phyloP scores from a whole-genome alignment of 202 grass and related monocot genomes.

The Zizania palustris region DNA sequence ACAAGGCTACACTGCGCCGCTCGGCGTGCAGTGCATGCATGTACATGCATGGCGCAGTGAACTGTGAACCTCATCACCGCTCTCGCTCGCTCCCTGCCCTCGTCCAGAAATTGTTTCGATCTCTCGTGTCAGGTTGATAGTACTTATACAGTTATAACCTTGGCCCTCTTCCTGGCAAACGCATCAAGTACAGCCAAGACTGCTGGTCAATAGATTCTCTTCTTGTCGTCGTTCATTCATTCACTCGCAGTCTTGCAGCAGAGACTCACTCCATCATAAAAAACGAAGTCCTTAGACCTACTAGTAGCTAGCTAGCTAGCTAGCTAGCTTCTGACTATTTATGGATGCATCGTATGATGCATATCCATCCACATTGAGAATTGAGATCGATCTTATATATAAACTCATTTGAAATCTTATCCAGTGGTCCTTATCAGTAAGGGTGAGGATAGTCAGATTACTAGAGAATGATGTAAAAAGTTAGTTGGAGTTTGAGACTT shows the following conservation, averaged over 20 bases:
- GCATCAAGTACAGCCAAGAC: slow-evolving; percentile 25
- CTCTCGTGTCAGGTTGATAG: slow-evolving; percentile 20
- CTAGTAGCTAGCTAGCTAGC: no score
- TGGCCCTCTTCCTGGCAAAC: slow-evolving; percentile 17
- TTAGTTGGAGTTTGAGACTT: no score
- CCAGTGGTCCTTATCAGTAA: no score
- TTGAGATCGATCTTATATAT: not conserved
- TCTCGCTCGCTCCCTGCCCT: no score
- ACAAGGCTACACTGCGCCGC: not conserved
- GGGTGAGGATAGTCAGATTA: no score
- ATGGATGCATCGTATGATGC: not conserved
- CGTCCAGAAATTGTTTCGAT: slow-evolving; percentile 24
- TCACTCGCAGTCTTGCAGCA: not conserved
- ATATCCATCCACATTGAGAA: slow-evolving; percentile 6
- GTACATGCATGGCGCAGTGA: slow-evolving; percentile 20
- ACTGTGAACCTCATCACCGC: slow-evolving; percentile 6
- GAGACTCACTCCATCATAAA: not conserved
- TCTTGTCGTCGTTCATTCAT: slow-evolving; percentile 37
- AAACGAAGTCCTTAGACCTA: not conserved
- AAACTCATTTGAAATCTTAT: no score
- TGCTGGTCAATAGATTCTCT: slow-evolving; percentile 35
- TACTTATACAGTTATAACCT: slow-evolving; percentile 30
- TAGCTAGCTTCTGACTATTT: not conserved
- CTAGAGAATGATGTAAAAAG: no score
- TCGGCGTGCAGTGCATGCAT: not conserved